Evolutionary conservation across 2,329 filamentous ascomycete genomes (phyloP).

Genomic region (Neonectria magnoliae): DNA sequence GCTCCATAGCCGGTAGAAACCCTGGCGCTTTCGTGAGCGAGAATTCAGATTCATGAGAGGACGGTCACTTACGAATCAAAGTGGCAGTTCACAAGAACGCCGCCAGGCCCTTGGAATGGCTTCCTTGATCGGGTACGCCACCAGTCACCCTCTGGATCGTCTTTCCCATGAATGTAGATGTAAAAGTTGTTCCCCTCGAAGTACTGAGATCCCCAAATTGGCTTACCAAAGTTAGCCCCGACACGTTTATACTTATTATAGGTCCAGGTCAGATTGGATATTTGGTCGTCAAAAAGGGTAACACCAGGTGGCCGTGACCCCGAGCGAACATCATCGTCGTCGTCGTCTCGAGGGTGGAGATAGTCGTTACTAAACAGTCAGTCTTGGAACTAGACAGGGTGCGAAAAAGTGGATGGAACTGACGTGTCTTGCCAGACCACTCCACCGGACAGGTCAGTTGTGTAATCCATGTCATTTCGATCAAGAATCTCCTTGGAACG

Average conservation of each 20-base stretch:
- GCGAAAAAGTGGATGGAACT: neutral
- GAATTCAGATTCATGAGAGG: neutral
- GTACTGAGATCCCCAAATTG: conserved; percentile 68
- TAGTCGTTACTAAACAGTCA: neutral
- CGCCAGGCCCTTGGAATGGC: conserved; percentile 69
- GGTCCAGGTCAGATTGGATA: conserved; percentile 78
- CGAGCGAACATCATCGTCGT: neutral
- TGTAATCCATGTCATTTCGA: conserved; percentile 64
- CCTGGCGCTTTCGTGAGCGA: conserved; percentile 53
- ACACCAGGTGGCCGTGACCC: conserved; percentile 49
- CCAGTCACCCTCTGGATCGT: conserved; percentile 79
- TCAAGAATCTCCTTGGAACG: conserved; percentile 77
- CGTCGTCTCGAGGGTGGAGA: neutral
- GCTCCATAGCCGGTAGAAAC: conserved; percentile 93
- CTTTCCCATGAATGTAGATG: conserved; percentile 85
- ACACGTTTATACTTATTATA: conserved; percentile 34
- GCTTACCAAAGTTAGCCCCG: conserved; percentile 32
- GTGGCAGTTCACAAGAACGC: conserved; percentile 93
- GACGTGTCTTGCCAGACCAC: conserved; percentile 43
- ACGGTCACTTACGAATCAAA: conserved; percentile 73
- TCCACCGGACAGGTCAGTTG: conserved; percentile 50
- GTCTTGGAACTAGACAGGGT: neutral
- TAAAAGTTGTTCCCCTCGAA: conserved; percentile 95
- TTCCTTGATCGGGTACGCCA: conserved; percentile 64
- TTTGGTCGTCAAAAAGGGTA: conserved; percentile 81